Percentiles rank a stretch among this genome's conserved stretches.
Conservation (phyloP, 225 moss, liverwort and hornwort species). For the Marchantia polymorpha region DNA sequence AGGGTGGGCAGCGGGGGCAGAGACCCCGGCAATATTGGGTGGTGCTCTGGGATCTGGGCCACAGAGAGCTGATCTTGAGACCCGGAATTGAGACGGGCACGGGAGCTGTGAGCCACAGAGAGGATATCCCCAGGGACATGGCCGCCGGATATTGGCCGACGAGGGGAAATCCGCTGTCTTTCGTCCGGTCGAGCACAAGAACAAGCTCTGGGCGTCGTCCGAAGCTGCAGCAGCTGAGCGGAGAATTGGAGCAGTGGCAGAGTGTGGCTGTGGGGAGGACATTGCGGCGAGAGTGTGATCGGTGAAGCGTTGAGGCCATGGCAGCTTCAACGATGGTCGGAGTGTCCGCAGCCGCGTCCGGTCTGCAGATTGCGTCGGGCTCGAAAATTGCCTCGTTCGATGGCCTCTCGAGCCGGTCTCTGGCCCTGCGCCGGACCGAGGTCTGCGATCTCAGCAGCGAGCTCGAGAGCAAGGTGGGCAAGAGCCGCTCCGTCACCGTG, state of each 20-base stretch:
- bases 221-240: constrained; percentile 1
- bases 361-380: constrained; percentile 1
- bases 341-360: neutral
- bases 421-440: constrained; percentile 56
- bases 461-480: constrained; percentile 44
- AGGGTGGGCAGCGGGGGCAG: neutral
- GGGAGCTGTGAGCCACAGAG: constrained; percentile 14
- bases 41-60: neutral
- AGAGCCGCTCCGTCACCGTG: constrained; percentile 38
- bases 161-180: neutral
- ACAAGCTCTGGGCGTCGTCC: neutral
- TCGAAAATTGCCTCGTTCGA: constrained; percentile 47
- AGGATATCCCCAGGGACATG: constrained; percentile 18
- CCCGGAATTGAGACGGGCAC: neutral
- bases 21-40: neutral
- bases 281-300: neutral
- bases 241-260: neutral
- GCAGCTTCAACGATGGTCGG: constrained; percentile 33
- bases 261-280: neutral
- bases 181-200: neutral
- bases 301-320: constrained; percentile 16
- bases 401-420: constrained; percentile 56
- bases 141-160: constrained; percentile 2
- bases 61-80: constrained; percentile 18
- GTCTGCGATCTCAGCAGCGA: constrained; percentile 39